Evolutionary conservation across 495 filamentous ascomycete genomes (phyloP).

Genomic region (Filosporella fistucella): DNA sequence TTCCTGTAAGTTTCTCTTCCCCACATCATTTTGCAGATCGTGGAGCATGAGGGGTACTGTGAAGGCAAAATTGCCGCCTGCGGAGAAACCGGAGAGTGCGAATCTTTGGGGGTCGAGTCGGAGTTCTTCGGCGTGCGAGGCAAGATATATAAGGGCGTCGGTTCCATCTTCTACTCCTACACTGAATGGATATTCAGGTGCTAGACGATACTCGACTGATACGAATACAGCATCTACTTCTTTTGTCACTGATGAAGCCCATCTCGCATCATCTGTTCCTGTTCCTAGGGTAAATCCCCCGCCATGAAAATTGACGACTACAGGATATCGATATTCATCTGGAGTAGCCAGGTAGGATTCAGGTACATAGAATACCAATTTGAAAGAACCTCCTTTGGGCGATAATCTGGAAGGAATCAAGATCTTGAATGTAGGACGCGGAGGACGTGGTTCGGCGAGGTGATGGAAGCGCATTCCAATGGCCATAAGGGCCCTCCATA

Average conservation of each 20-base stretch:
- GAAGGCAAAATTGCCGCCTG: conserved; percentile 81
- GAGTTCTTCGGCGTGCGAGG: conserved; percentile 49
- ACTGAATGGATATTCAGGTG: conserved; percentile 75
- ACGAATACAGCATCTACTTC: conserved; percentile 49
- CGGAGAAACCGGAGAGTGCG: conserved; percentile 78
- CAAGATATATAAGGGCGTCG: conserved; percentile 63
- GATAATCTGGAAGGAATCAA: conserved; percentile 58
- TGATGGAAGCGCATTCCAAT: conserved; percentile 77
- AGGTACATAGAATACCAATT: conserved; percentile 80
- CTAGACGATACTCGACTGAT: conserved; percentile 71
- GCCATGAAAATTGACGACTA: conserved; percentile 72
- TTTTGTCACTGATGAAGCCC: conserved; percentile 46
- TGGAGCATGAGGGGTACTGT: conserved; percentile 70
- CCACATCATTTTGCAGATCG: conserved; percentile 19
- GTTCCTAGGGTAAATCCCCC: conserved; percentile 74
- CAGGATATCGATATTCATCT: conserved; percentile 42
- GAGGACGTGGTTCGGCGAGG: conserved; percentile 61
- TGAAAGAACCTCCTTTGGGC: conserved; percentile 46
- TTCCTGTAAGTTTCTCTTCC: conserved; percentile 26
- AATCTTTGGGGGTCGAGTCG: conserved; percentile 56
- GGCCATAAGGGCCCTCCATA: conserved; percentile 76
- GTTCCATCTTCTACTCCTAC: conserved; percentile 72
- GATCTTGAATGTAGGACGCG: conserved; percentile 60
- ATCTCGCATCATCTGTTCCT: conserved; percentile 68
- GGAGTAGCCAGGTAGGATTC: conserved; percentile 44